These are phyloP conservation scores for Trametes villosa DNA, from an alignment of 768 basidiomycete species.

Conservation along the genomic window DNA sequence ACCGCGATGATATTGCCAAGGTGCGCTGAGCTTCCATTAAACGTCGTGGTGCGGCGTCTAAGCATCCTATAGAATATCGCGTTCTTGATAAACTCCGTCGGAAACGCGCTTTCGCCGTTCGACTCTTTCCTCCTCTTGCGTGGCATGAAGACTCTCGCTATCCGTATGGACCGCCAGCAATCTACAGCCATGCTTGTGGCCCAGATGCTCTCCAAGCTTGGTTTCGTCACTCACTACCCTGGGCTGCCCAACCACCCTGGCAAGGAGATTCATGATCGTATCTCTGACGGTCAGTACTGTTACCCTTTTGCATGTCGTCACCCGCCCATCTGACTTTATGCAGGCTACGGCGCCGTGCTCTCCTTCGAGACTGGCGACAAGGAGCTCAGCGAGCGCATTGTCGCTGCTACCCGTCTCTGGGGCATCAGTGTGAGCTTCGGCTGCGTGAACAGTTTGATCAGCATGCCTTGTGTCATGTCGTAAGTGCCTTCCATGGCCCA, in stretches of 20 bases:
- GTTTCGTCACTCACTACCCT: constrained; percentile 92
- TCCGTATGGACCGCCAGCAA: constrained; percentile 96
- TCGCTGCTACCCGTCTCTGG: constrained; percentile 92
- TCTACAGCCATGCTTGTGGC: constrained; percentile 82
- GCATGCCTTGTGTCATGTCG: constrained; percentile 99
- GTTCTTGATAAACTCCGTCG: constrained; percentile 91
- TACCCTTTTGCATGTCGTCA: not conserved
- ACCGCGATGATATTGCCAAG: constrained; percentile 89
- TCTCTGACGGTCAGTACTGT: constrained; percentile 66
- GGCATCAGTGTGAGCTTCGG: constrained; percentile 98
- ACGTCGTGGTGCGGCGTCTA: constrained; percentile 5
- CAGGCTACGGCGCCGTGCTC: constrained; percentile 81
- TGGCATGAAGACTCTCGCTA: constrained; percentile 93
- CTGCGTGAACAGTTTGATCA: constrained; percentile 96
- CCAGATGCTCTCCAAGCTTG: constrained; percentile 79
- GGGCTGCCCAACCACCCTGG: constrained; percentile 84
- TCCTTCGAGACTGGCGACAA: constrained; percentile 95
- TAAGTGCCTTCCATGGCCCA: constrained; percentile 52
- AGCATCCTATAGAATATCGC: constrained; percentile 66
- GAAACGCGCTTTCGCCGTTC: constrained; percentile 93
- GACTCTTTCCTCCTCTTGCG: constrained; percentile 96
- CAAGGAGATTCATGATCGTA: constrained; percentile 85
- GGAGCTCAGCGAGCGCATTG: constrained; percentile 86
- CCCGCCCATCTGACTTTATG: too few relatives aligned
- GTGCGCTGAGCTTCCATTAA: constrained; percentile 43